Evolutionary conservation across 495 filamentous ascomycete genomes (phyloP).

Genomic region (Chaetomium fimeti): DNA sequence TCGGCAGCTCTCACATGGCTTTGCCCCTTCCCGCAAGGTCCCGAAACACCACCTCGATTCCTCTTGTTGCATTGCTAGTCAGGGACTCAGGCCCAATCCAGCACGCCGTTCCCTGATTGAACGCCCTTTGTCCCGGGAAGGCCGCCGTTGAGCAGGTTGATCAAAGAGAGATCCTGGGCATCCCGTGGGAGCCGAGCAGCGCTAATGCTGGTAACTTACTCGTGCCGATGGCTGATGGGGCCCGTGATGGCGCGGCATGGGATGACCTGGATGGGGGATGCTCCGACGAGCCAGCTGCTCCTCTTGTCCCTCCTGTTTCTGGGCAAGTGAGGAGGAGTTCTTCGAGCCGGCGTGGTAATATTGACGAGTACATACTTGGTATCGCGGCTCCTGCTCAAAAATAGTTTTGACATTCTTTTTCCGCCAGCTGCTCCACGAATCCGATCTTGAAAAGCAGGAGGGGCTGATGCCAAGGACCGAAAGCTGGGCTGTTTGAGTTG

Average conservation of each 20-base stretch:
- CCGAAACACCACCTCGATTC: slow-evolving; percentile 18
- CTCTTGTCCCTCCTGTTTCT: not conserved
- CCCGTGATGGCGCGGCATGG: not conserved
- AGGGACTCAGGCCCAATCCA: not conserved
- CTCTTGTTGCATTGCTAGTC: not conserved
- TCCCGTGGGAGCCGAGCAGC: not conserved
- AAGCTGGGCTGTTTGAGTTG: not conserved
- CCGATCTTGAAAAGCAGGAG: not conserved
- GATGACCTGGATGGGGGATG: not conserved
- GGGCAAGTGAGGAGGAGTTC: not conserved
- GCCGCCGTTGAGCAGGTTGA: not conserved
- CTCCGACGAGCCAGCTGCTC: not conserved
- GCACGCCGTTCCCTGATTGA: slow-evolving; percentile 1
- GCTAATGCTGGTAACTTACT: not conserved
- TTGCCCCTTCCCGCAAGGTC: slow-evolving; percentile 17
- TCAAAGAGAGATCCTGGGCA: not conserved
- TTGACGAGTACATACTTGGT: not conserved
- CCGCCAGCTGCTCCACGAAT: not conserved
- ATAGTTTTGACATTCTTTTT: not conserved
- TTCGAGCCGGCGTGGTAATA: not conserved
- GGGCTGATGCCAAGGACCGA: not conserved
- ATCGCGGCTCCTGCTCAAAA: no score
- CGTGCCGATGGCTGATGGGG: not conserved
- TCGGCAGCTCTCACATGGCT: slow-evolving; percentile 20
- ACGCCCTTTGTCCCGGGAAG: not conserved